Conservation (phyloP, 306 rosid species). For the Vigna mungo region DNA sequence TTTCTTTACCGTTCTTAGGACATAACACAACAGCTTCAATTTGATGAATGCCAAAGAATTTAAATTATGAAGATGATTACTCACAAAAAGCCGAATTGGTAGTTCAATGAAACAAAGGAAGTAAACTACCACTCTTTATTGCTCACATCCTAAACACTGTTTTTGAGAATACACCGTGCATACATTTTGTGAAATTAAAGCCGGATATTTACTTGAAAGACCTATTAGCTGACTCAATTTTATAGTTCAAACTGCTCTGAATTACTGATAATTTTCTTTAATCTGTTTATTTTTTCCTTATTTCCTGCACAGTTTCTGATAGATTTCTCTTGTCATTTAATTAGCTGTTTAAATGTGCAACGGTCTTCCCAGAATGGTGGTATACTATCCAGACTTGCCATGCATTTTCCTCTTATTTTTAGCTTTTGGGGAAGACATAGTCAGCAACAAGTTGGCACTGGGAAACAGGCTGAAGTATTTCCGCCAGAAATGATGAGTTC, state of each 20-base stretch:
- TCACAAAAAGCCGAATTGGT: not conserved
- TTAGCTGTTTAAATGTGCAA: conserved; percentile 54
- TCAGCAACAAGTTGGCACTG: conserved; percentile 46
- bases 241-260: conserved; percentile 10
- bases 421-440: conserved; percentile 61
- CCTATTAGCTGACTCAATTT: conserved; percentile 9
- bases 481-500: conserved; percentile 45
- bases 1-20: not conserved
- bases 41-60: not conserved
- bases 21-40: not conserved
- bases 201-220: conserved; percentile 6
- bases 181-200: conserved; percentile 8
- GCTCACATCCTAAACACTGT: not conserved
- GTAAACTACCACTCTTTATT: not conserved
- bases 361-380: conserved; percentile 59
- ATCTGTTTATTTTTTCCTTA: conserved; percentile 18
- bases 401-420: conserved; percentile 74
- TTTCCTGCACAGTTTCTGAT: conserved; percentile 37
- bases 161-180: conserved; percentile 1
- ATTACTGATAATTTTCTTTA: conserved; percentile 16
- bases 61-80: too few species aligned
- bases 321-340: conserved; percentile 42
- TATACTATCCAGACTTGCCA: conserved; percentile 75
- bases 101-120: not conserved
- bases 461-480: conserved; percentile 47